phyloP scores from a whole-genome alignment of 73 alveolate species.

The Symbiodinium pilosum region DNA sequence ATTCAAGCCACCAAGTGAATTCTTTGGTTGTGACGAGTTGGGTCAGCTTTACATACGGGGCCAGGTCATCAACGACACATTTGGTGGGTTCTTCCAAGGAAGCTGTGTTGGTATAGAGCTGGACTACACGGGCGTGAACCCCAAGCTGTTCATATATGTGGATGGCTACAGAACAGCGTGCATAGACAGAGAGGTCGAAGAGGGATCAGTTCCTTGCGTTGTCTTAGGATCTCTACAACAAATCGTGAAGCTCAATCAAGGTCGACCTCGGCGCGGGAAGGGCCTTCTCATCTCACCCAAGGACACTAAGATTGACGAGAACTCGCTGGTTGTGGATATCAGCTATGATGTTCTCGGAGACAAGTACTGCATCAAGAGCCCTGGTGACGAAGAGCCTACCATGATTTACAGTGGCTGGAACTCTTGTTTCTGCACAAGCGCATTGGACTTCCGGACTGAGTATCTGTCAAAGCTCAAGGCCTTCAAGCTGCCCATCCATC shows the following conservation, averaged over 20 bases:
- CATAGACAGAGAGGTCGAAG: constrained; percentile 60
- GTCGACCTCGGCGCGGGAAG: constrained; percentile 73
- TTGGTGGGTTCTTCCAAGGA: constrained; percentile 60
- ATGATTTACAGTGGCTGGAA: constrained; percentile 77
- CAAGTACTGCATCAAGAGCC: constrained; percentile 58
- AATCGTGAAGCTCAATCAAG: constrained; percentile 42
- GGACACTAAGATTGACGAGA: constrained; percentile 48
- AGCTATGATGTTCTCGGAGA: constrained; percentile 70
- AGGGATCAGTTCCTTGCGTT: constrained; percentile 46
- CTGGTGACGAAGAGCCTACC: constrained; percentile 13
- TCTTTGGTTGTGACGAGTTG: constrained; percentile 61
- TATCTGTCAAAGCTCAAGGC: constrained; percentile 61
- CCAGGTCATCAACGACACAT: not conserved
- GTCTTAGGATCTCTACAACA: constrained; percentile 43
- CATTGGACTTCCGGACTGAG: constrained; percentile 51
- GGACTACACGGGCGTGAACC: constrained; percentile 68
- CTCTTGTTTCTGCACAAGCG: constrained; percentile 35
- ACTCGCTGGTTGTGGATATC: constrained; percentile 65
- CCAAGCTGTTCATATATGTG: constrained; percentile 58
- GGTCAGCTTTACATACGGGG: constrained; percentile 58
- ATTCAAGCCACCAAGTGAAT: constrained; percentile 76
- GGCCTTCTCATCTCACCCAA: constrained; percentile 48
- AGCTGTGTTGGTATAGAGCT: constrained; percentile 77
- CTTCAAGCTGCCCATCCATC: constrained; percentile 56
- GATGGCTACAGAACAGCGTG: constrained; percentile 62